Percentiles rank a stretch among this genome's conserved stretches.
Evolutionary conservation across 208 protist genomes (phyloP).

Genomic region (Wallacemonas sp.): DNA sequence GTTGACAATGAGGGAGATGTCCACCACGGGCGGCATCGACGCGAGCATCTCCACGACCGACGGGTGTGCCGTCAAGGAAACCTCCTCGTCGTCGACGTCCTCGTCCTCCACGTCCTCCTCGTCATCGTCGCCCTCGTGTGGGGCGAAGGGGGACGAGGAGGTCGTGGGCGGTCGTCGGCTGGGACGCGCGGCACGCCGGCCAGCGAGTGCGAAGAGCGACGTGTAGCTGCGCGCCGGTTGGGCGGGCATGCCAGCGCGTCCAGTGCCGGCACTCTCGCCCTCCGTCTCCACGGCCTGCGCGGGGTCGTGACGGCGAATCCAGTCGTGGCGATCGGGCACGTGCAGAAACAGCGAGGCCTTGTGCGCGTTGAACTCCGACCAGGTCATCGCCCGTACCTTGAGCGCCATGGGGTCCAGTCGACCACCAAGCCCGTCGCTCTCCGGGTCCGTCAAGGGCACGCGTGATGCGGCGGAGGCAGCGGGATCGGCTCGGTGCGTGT

Average conservation of each 20-base stretch:
- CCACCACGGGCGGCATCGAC: constrained; percentile 57
- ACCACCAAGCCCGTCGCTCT: constrained; percentile 55
- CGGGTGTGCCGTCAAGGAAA: not conserved
- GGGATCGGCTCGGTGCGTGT: not conserved
- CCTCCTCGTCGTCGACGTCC: not conserved
- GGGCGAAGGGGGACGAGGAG: not conserved
- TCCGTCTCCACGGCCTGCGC: not conserved
- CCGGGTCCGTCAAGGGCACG: constrained; percentile 24
- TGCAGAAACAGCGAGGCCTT: constrained; percentile 72
- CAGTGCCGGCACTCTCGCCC: not conserved
- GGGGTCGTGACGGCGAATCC: constrained; percentile 35
- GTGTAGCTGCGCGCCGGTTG: not conserved
- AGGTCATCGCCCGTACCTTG: constrained; percentile 68
- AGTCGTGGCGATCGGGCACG: constrained; percentile 39
- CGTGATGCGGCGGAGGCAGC: not conserved
- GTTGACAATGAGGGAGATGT: constrained; percentile 87
- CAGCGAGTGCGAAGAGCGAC: constrained; percentile 10
- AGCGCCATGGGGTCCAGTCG: constrained; percentile 42
- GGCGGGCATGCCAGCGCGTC: not conserved
- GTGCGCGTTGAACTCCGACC: constrained; percentile 71
- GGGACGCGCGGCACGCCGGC: not conserved
- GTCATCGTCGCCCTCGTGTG: not conserved
- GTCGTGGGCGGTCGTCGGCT: not conserved
- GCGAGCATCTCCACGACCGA: not conserved
- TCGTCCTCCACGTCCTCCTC: not conserved